Evolutionary conservation across 345 rosid genomes (phyloP).

Genomic region (Dipteronia sinensis): DNA sequence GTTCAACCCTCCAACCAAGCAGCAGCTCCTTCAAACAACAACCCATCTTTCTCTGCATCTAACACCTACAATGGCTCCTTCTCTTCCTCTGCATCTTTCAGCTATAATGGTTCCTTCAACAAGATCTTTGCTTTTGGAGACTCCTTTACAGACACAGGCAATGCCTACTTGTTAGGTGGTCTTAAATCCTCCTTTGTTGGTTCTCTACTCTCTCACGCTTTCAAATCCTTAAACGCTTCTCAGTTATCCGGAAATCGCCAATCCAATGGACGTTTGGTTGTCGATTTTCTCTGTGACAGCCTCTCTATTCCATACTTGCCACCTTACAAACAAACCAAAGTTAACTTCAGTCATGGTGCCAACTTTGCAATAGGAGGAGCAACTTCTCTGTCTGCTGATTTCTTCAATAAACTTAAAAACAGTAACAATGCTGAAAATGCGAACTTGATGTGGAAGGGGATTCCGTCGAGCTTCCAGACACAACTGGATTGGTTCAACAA

Average conservation of each 20-base stretch:
- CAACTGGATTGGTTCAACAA: slow-evolving; percentile 46
- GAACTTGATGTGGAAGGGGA: slow-evolving; percentile 28
- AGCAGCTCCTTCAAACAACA: neutral
- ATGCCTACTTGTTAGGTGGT: slow-evolving; percentile 31
- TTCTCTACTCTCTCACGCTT: neutral
- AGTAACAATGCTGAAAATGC: neutral
- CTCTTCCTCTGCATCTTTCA: neutral
- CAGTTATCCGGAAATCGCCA: slow-evolving; percentile 5
- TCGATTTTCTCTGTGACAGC: slow-evolving; percentile 40
- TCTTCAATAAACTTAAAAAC: slow-evolving; percentile 5
- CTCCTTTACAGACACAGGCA: slow-evolving; percentile 50
- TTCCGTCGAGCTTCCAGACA: slow-evolving; percentile 27
- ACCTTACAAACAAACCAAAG: slow-evolving; percentile 18
- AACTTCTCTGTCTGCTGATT: slow-evolving; percentile 30
- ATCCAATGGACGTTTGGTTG: slow-evolving; percentile 37
- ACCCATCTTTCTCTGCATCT: too few species aligned
- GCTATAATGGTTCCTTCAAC: slow-evolving; percentile 16
- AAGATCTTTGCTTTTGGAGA: slow-evolving; percentile 53
- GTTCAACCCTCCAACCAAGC: too few species aligned
- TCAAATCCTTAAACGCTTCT: neutral
- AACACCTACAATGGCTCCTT: too few species aligned
- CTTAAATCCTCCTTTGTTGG: slow-evolving; percentile 23
- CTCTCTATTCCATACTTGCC: slow-evolving; percentile 36
- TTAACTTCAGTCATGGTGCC: slow-evolving; percentile 26
- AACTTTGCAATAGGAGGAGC: slow-evolving; percentile 51